A percentile compares a stretch with the other conserved stretches of the same genome.
These are phyloP conservation scores for Inga leiocalycina DNA, from an alignment of 306 rosid genomes.

Conservation along the genomic window DNA sequence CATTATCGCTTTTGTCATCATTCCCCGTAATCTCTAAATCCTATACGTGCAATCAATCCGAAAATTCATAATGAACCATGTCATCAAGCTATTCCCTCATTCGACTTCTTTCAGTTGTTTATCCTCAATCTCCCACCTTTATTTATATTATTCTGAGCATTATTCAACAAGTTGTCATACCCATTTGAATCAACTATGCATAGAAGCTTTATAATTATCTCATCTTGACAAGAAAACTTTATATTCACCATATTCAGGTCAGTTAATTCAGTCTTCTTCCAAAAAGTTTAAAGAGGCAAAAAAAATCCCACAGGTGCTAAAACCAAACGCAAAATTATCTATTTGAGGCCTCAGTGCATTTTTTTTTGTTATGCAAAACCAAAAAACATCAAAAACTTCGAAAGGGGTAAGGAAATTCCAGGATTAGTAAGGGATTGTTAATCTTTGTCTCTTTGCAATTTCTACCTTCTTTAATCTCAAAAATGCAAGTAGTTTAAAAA, in stretches of 20 bases:
- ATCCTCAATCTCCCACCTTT: too few relatives aligned
- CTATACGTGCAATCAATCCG: too few relatives aligned
- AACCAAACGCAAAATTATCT: neutral
- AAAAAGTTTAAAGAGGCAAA: neutral
- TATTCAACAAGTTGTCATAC: too few relatives aligned
- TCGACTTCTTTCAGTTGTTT: too few relatives aligned
- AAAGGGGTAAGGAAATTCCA: neutral
- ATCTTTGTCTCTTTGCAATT: neutral
- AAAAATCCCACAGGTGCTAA: neutral
- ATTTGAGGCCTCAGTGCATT: neutral
- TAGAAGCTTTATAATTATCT: too few relatives aligned
- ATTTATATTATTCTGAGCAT: too few relatives aligned
- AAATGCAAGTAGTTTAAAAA: neutral
- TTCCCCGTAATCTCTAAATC: too few relatives aligned
- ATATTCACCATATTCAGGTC: neutral
- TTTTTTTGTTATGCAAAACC: neutral
- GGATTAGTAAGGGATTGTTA: neutral
- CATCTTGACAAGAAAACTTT: neutral
- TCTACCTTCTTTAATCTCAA: neutral
- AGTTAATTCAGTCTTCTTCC: neutral
- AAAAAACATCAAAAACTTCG: neutral
- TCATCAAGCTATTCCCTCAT: too few relatives aligned
- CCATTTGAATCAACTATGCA: too few relatives aligned
- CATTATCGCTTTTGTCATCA: too few relatives aligned
- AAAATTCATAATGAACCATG: too few relatives aligned